Evolutionary conservation across 169 alveolate genomes (phyloP), one percentile per base, ranked within the genome.

Genomic region (Cryptosporidium meleagridis): DNA sequence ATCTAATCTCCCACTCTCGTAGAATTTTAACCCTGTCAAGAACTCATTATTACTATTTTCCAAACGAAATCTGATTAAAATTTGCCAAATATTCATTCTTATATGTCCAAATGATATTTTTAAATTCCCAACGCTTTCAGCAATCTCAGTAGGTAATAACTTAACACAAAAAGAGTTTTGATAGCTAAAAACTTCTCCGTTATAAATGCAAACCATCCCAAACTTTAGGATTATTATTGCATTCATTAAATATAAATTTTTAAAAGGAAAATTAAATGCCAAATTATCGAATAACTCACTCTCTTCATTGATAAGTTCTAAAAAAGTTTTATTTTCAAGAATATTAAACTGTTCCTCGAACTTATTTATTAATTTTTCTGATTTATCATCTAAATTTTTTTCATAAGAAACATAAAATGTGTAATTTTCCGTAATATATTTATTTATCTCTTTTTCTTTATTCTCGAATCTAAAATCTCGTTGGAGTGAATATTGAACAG

Each of bases 401-500:
- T 55, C 55, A 65, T 80, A 65, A 2, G 61, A 39, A 31, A 65
- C n/a, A 8, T 80, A 80, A 44, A 80, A 44, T 18, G 89, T 67
- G 21, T 80, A 80, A 33, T 80, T 65, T 35, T 80, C 53, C 45
- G 26, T 51, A 18, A 80, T 37, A 48, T 62, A 61, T 16, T 31
- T 55, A 14, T 16, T 37, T 35, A n/a, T 18, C 8, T 59, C 37
- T 12, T 0, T 39, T 16, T 21, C 12, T 10, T 21, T 29, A 9
- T 39, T 41, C 4, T 12, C 21, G 1, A 9, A 10, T 8, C 52
- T 33, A 29, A 14, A 62, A 61, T 35, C 75, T 31, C 55, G 9
- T 48, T 80, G 89, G 16, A 62, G 23, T 12, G 89, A 80, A 39
- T 80, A 80, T 65, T 62, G 75, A 18, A 80, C 67, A 3, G 75